These are phyloP conservation scores for Tuber aestivum DNA, from an alignment of 495 filamentous ascomycete species.

Conservation along the genomic window DNA sequence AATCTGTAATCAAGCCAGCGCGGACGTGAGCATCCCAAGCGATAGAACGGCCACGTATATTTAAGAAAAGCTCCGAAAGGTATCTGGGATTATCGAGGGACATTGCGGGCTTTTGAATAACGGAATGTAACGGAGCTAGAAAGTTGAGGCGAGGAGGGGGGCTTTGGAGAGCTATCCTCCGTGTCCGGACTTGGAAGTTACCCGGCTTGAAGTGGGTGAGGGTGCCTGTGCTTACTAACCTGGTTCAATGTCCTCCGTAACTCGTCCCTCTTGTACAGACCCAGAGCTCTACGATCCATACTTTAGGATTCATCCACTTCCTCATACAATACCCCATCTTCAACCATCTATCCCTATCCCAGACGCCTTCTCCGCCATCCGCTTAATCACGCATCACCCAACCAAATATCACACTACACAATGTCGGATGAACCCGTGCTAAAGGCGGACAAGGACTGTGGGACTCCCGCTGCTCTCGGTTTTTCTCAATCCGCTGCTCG, in stretches of 20 bases:
- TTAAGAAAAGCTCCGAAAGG: slow-evolving; percentile 84
- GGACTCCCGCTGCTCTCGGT: slow-evolving; percentile 7
- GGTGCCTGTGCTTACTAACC: not conserved
- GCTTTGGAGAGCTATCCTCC: not conserved
- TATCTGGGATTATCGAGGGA: slow-evolving; percentile 87
- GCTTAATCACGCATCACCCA: slow-evolving; percentile 8
- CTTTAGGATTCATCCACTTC: not conserved
- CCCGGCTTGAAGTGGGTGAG: not conserved
- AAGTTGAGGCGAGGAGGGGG: not conserved
- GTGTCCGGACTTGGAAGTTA: not conserved
- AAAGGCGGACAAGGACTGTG: slow-evolving; percentile 59
- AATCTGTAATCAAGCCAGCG: slow-evolving; percentile 86
- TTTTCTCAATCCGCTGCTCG: slow-evolving; percentile 6
- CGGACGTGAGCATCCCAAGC: slow-evolving; percentile 97
- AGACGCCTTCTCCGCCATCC: slow-evolving; percentile 10
- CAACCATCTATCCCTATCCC: slow-evolving; percentile 15
- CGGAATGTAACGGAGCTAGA: not conserved
- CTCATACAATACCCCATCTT: slow-evolving; percentile 11
- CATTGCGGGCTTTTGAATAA: slow-evolving; percentile 48
- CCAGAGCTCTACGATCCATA: not conserved
- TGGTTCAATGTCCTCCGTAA: not conserved
- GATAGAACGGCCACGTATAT: slow-evolving; percentile 88
- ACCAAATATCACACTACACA: slow-evolving; percentile 9
- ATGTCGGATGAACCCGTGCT: slow-evolving; percentile 45
- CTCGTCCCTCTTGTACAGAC: not conserved